Conservation (phyloP, 495 filamentous ascomycete genomes). For the Polyplosphaeria fusca region DNA sequence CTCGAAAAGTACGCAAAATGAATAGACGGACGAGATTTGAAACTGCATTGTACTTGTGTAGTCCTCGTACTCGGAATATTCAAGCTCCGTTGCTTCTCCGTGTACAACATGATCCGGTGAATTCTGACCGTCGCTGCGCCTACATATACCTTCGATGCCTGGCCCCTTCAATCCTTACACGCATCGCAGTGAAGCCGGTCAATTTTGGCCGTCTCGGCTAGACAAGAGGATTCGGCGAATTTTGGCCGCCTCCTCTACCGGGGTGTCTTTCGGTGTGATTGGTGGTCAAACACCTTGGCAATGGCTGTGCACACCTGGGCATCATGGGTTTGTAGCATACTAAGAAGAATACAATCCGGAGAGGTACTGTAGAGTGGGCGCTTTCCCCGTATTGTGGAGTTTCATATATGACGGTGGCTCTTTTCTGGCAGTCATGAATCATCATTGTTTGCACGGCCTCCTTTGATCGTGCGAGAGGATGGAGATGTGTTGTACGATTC, state of each 20-base stretch:
- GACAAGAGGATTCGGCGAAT: not conserved
- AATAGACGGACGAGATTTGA: no score
- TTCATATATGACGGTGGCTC: not conserved
- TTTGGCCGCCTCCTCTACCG: not conserved
- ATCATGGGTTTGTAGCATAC: not conserved
- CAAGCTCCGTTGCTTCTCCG: no score
- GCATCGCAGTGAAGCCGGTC: not conserved
- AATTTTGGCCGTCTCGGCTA: not conserved
- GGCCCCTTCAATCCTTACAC: not conserved
- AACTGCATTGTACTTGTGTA: no score
- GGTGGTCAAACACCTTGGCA: not conserved
- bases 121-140: slow-evolving; percentile 1
- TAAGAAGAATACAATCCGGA: not conserved
- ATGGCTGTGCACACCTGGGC: not conserved
- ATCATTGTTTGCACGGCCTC: not conserved
- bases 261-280: not conserved
- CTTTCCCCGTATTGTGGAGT: not conserved
- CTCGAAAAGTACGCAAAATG: no score
- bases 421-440: not conserved
- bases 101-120: slow-evolving; percentile 1
- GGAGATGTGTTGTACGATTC: not conserved
- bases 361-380: not conserved
- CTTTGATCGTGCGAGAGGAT: not conserved
- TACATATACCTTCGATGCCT: not conserved
- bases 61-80: no score